Percentiles rank a stretch among this genome's conserved stretches.
phyloP scores from a whole-genome alignment of 2,329 filamentous ascomycete species.

The Pochonia chlamydosporia region DNA sequence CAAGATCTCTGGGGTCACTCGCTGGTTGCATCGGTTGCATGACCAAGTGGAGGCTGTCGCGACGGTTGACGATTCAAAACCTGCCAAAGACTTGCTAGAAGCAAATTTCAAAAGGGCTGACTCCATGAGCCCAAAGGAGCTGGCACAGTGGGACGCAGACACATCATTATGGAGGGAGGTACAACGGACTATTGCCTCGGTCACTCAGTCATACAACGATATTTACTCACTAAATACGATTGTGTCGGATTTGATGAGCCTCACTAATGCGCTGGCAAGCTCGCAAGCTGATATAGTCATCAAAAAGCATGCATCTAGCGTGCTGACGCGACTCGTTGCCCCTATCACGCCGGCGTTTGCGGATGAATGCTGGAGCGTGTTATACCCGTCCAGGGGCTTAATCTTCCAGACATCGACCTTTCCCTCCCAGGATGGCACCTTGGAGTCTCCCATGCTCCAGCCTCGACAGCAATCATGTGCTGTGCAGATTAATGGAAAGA shows the following conservation, averaged over 20 bases:
- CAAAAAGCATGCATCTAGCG: slow-evolving; percentile 41
- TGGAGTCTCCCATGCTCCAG: slow-evolving; percentile 42
- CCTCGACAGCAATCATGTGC: slow-evolving; percentile 50
- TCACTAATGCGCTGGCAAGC: slow-evolving; percentile 64
- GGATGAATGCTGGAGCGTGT: slow-evolving; percentile 70
- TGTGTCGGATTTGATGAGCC: slow-evolving; percentile 74
- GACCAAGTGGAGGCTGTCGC: slow-evolving; percentile 41
- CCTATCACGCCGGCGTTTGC: slow-evolving; percentile 76
- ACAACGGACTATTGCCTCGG: slow-evolving; percentile 60
- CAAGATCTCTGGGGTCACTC: slow-evolving; percentile 74
- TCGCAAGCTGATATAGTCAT: slow-evolving; percentile 36
- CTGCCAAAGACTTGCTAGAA: slow-evolving; percentile 31
- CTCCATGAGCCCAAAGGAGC: slow-evolving; percentile 24
- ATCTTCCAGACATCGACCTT: slow-evolving; percentile 48
- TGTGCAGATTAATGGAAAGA: slow-evolving; percentile 76
- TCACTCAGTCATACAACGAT: slow-evolving; percentile 62
- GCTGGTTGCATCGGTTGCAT: slow-evolving; percentile 69
- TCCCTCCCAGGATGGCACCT: slow-evolving; percentile 49
- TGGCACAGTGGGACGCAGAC: slow-evolving; percentile 40
- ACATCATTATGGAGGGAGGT: slow-evolving; percentile 55
- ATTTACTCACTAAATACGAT: slow-evolving; percentile 78
- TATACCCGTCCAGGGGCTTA: slow-evolving; percentile 35
- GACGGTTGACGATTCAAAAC: slow-evolving; percentile 8
- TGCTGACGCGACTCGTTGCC: slow-evolving; percentile 66
- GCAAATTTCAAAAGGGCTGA: slow-evolving; percentile 22